Base-by-base conservation (phyloP, 176 grass and related monocot species). In the Luzula sylvatica region DNA sequence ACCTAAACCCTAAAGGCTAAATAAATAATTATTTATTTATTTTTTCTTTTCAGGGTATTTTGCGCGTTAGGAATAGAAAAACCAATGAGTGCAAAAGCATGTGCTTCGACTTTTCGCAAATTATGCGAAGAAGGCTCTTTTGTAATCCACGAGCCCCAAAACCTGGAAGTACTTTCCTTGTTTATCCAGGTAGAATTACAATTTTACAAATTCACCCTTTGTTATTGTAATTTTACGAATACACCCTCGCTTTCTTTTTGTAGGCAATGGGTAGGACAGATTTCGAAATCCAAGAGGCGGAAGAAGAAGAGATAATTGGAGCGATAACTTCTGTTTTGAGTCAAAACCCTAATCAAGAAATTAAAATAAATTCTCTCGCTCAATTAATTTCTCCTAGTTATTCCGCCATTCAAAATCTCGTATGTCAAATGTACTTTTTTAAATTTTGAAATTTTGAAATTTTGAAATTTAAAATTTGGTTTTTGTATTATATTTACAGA, bases 91-190 rank as follows among this genome's bases (percentile, higher is more conserved):
- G 78, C 90, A 71, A 82, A 79, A 64, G 67, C 84, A 67, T 96
- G 90, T 50, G 82, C 84, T 3, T 82, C 74, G 61, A 84, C 90
- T 45, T 77, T 96, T 70, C 77, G 81, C 43, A 96, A 82, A 66
- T 75, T 96, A 79, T 96, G 90, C 21, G 90, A 96, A 75, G 90
- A 96, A 61, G 85, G 77, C 65, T 74, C 74, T 71, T 58, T 74
- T 38, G 56, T 89, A 47, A 79, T 96, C 15, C 77, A 82, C 11
- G 81, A 96, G 27, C 77, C 77, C 45, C 67, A 79, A 6, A 89
- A 89, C 76, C 74, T 89, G 29, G 81, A 96, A 53, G 83, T 96
- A 62, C 81, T 96, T 79, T 81, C 89, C 58, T 96, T 83, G 90
- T 82, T 96, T 63, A 65, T 75, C 44, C 80, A 96, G 84, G 90